Evolutionary conservation across 495 filamentous ascomycete species (phyloP).

Genomic region (Sabuloglossum arenarium): DNA sequence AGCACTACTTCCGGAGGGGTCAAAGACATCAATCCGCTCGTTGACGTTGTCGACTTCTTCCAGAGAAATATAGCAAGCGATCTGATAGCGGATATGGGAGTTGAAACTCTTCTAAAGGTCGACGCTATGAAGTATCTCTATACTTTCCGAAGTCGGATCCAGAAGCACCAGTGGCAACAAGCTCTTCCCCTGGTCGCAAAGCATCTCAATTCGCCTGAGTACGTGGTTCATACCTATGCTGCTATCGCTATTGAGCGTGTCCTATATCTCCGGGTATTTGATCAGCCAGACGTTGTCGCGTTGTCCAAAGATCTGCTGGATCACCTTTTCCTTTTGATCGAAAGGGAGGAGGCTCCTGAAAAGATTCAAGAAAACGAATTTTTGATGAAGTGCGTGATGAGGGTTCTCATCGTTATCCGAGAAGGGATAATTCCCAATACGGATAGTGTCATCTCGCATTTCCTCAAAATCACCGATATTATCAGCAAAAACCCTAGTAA

Average conservation of each 20-base stretch:
- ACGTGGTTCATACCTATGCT: constrained; percentile 93
- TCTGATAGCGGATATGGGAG: constrained; percentile 39
- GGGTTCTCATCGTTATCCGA: constrained; percentile 78
- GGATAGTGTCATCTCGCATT: constrained; percentile 51
- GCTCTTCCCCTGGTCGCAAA: constrained; percentile 80
- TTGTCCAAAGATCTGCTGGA: constrained; percentile 70
- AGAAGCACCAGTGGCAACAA: constrained; percentile 67
- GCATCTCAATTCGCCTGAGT: constrained; percentile 67
- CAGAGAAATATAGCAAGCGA: constrained; percentile 72
- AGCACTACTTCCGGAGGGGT: constrained; percentile 74
- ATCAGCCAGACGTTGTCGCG: constrained; percentile 45
- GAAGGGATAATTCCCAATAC: constrained; percentile 49
- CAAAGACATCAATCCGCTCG: constrained; percentile 59
- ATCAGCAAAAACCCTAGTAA: constrained; percentile 91
- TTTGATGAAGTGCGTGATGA: constrained; percentile 94
- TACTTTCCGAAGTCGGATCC: constrained; percentile 76
- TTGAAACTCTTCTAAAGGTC: constrained; percentile 77
- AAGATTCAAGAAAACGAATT: constrained; percentile 99
- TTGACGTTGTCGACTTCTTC: constrained; percentile 86
- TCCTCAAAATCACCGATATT: constrained; percentile 69
- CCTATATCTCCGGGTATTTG: constrained; percentile 63
- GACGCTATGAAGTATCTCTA: constrained; percentile 96
- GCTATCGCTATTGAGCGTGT: constrained; percentile 84
- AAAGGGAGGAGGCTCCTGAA: constrained; percentile 55
- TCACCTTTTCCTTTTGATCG: constrained; percentile 82